Base-by-base conservation (phyloP, 768 basidiomycete genomes). In the Tylopilus subfusipes region DNA sequence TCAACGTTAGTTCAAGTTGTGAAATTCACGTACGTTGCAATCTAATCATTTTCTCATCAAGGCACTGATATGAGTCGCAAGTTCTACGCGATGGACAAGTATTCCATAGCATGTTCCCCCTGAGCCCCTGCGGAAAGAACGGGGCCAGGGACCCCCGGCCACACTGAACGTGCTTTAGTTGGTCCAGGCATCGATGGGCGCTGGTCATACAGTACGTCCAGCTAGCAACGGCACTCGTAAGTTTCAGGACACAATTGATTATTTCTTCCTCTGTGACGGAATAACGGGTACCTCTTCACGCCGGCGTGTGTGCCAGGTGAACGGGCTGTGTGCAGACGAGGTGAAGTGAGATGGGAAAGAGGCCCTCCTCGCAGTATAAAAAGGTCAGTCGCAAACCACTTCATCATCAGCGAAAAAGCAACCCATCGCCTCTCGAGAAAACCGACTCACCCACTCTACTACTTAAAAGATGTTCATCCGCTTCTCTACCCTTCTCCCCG, bases 281-380 rank as follows among this genome's bases (percentile, higher is more conserved):
- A 55, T 42, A 13, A n/a, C 34, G 30, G 13, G 12, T 24, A 25
- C 43, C 25, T 46, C 44, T 25, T 21, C 38, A 7, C 33, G 36
- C 25, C 1, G 12, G 13, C 9, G 21, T 16, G 1, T 3, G 4
- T 39, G 16, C 21, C 22, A 18, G 22, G 19, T 9, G 5, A 27
- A n/a, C 1, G 25, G 25, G 14, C 51, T n/a, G 33, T 42, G 38
- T 36, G 21, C n/a, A 13, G 13, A 6, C 13, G 12, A 13, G 18
- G 19, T 31, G 16, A 2, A 19, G 11, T 2, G n/a, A 6, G 34
- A 3, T 21, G 25, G 30, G 33, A n/a, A n/a, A 21, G 24, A 24
- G 6, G 27, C 12, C 5, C 11, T 25, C 11, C 27, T 29, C 18
- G 16, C 10, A 3, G 44, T 61, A 61, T 64, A 64, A 60, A 57